A percentile compares a stretch with the other conserved stretches of the same genome.
Conservation (phyloP, 352 stramenopile genomes). For the Thraustochytrium sp. region DNA sequence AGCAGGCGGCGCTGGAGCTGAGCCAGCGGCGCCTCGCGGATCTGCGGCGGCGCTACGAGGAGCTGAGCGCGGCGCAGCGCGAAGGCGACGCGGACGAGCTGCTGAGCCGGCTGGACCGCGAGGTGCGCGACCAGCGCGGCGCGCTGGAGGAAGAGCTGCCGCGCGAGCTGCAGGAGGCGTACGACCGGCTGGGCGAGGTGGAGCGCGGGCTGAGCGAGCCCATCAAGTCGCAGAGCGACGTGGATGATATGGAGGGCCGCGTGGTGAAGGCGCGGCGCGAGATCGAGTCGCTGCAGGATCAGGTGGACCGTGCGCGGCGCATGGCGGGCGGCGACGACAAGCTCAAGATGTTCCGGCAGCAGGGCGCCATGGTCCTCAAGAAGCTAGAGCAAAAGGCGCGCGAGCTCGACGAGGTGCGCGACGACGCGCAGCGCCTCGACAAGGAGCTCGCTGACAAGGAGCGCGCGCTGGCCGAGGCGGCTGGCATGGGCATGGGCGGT, state of each 20-base stretch:
- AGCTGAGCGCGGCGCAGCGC: conserved; percentile 64
- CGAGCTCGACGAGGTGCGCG: conserved; percentile 69
- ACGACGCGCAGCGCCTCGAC: conserved; percentile 65
- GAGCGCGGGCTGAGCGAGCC: conserved; percentile 65
- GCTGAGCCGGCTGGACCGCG: conserved; percentile 68
- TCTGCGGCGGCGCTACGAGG: conserved; percentile 62
- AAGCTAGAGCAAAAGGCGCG: conserved; percentile 80
- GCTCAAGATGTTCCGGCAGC: conserved; percentile 79
- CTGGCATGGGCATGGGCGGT: too few species aligned
- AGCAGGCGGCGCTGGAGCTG: conserved; percentile 71
- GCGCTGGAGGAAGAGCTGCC: conserved; percentile 58
- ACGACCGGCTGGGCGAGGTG: conserved; percentile 68
- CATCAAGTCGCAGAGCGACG: conserved; percentile 72
- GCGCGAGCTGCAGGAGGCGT: conserved; percentile 64
- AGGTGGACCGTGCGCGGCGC: conserved; percentile 58
- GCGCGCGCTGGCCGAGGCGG: conserved; percentile 51
- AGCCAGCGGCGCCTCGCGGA: conserved; percentile 71
- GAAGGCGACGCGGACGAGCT: conserved; percentile 75
- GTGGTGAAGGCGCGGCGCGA: conserved; percentile 35
- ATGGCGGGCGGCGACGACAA: conserved; percentile 69
- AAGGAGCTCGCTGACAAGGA: conserved; percentile 52
- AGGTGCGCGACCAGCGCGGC: conserved; percentile 57
- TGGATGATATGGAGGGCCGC: conserved; percentile 67
- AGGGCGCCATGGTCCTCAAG: conserved; percentile 71
- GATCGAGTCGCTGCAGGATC: conserved; percentile 55